Evolutionary conservation across 176 grass and related monocot species (phyloP), one percentile per base, ranked within the genome.

Genomic region (Carex myosuroides): DNA sequence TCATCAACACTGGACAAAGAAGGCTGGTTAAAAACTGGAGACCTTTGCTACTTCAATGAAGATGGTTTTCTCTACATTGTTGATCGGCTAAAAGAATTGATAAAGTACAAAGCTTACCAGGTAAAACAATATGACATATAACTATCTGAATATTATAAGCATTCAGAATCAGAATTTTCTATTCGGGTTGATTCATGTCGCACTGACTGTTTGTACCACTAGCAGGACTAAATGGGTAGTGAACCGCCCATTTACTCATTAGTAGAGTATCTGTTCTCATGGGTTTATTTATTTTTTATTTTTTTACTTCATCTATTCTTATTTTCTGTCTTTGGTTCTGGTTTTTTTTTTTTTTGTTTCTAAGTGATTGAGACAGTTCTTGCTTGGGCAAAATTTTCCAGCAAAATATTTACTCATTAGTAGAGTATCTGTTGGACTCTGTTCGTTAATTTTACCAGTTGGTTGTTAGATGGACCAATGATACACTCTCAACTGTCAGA

Each of bases 1-100:
- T 48, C 84, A 42, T 42, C 60, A 20, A 64, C 79, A 42, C 20
- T 89, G 66, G 66, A 46, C 33, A 56, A 13, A 4, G 79, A 83
- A 24, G 70, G 84, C 32, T 90, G 88, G 88, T 85, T 90, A 35
- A 79, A 67, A 58, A 90, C 84, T 13, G 88, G 88, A 13, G 84
- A 90, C 44, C 63, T 90, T 39, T 81, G 81, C n/a, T 84, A 72
- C 61, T 80, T 90, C 69, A 60, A 86, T 30, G 79, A 84, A 29
- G 88, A 90, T 29, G 88, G 88, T 44, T 80, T 61, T 77, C 58
- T 90, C 60, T 86, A 83, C 79, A 50, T 90, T 18, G 88, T 90
- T 63, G 84, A 84, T 60, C 68, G 88, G 18, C 67, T 90, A 39
- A 90, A 90, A 22, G 88, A 90, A 76, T 78, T 86, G 30, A 90